A percentile compares a stretch with the other conserved stretches of the same genome.
Conservation (phyloP, 805 yeast genomes). For the Candida yuanshanica region DNA sequence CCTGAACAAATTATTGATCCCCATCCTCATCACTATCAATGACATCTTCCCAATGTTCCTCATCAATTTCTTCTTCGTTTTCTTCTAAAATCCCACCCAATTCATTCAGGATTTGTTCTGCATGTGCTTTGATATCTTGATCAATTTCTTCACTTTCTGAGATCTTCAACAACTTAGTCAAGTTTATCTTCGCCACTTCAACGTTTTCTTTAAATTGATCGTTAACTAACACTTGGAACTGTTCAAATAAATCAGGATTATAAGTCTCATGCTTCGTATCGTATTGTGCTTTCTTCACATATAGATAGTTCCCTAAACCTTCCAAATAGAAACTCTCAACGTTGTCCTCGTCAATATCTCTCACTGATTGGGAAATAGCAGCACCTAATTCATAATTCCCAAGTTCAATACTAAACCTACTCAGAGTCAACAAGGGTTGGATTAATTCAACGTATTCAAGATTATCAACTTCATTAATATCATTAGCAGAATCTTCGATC, state of each 20-base stretch:
- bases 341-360: constrained; percentile 79
- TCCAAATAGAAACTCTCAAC: constrained; percentile 80
- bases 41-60: constrained; percentile 48
- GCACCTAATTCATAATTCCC: constrained; percentile 63
- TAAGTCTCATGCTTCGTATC: constrained; percentile 9
- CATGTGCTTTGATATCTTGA: constrained; percentile 52
- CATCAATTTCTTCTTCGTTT: constrained; percentile 41
- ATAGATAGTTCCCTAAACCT: constrained; percentile 64
- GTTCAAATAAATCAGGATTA: constrained; percentile 22
- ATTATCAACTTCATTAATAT: constrained; percentile 26
- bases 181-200: constrained; percentile 7
- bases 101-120: constrained; percentile 41
- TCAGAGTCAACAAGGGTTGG: constrained; percentile 67
- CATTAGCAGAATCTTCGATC: constrained; percentile 39
- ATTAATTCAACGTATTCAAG: constrained; percentile 55
- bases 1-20: not conserved
- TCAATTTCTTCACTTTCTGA: constrained; percentile 38
- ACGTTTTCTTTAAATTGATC: constrained; percentile 15
- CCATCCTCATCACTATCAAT: constrained; percentile 34
- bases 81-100: constrained; percentile 67
- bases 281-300: constrained; percentile 31
- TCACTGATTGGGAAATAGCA: constrained; percentile 57
- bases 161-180: constrained; percentile 13
- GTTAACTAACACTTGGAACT: constrained; percentile 9
- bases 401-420: constrained; percentile 73